phyloP scores from a whole-genome alignment of 139 green algal genomes.

The Chlamydomonas asymmetrica region DNA sequence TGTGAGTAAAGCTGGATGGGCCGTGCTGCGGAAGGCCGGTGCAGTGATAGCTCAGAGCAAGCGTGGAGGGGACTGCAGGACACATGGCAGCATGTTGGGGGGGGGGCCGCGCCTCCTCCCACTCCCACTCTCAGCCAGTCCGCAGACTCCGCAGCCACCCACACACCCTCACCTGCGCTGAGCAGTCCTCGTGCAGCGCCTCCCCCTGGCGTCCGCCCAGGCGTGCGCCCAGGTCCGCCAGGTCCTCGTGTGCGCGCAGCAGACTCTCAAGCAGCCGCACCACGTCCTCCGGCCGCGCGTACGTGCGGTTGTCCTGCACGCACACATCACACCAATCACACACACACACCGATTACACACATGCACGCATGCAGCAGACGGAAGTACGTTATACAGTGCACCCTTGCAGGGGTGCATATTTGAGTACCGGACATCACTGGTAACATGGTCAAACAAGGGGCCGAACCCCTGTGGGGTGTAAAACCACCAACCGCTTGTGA shows the following conservation, averaged over 20 bases:
- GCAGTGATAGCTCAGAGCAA: no score
- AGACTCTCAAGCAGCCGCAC: conserved; percentile 59
- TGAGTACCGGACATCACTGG: not conserved
- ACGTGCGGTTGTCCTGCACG: conserved; percentile 50
- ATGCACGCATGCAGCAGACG: no score
- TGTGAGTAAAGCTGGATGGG: no score
- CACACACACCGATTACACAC: no score
- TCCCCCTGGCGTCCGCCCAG: conserved; percentile 62
- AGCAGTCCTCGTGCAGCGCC: conserved; percentile 44
- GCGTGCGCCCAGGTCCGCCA: conserved; percentile 60
- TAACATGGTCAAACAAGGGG: not conserved
- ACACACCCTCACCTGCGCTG: conserved; percentile 10
- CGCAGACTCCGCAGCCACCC: not conserved
- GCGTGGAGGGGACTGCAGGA: no score
- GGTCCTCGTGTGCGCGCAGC: conserved; percentile 46
- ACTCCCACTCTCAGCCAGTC: not conserved
- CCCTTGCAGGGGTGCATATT: not conserved
- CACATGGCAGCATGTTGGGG: no score
- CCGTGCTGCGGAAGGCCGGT: no score
- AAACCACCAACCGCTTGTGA: no score
- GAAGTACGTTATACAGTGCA: not conserved
- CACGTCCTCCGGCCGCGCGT: conserved; percentile 67
- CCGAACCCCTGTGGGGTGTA: no score
- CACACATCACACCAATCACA: no score
- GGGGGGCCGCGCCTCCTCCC: no score